These are phyloP conservation scores for Penicillium silybi DNA, from an alignment of 495 filamentous ascomycete species.

Conservation along the genomic window DNA sequence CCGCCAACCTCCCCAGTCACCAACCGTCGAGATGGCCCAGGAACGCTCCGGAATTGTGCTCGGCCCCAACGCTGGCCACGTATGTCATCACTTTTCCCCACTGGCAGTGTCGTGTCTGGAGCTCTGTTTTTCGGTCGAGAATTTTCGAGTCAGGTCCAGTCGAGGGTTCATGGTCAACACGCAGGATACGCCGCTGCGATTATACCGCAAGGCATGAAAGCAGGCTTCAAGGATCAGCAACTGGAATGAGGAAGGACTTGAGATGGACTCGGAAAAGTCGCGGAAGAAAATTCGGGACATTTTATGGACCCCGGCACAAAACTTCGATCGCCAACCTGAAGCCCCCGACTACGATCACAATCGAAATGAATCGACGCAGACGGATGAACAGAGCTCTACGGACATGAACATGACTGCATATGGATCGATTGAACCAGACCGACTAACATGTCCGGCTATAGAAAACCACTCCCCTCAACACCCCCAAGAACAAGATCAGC, in stretches of 20 bases:
- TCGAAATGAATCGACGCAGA: neutral
- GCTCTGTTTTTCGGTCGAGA: constrained; percentile 20
- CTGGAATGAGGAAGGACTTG: neutral
- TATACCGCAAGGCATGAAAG: neutral
- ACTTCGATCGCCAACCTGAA: constrained; percentile 7
- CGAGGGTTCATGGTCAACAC: constrained; percentile 6
- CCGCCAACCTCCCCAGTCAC: constrained; percentile 43
- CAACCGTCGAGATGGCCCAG: constrained; percentile 54
- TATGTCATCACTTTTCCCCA: constrained; percentile 48
- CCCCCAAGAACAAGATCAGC: constrained; percentile 80
- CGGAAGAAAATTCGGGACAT: constrained; percentile 11
- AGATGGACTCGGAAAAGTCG: neutral
- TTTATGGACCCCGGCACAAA: constrained; percentile 1
- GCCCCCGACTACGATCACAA: constrained; percentile 8
- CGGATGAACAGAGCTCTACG: constrained; percentile 4
- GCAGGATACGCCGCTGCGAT: neutral
- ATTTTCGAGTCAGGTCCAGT: constrained; percentile 15
- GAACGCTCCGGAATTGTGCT: constrained; percentile 72
- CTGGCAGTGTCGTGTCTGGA: constrained; percentile 2
- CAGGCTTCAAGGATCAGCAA: constrained; percentile 1
- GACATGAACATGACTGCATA: neutral
- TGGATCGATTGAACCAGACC: neutral
- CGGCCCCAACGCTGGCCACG: constrained; percentile 87
- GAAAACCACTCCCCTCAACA: constrained; percentile 85
- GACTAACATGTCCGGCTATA: constrained; percentile 46